phyloP scores from a whole-genome alignment of 306 rosid genomes.

The Senna siamea region DNA sequence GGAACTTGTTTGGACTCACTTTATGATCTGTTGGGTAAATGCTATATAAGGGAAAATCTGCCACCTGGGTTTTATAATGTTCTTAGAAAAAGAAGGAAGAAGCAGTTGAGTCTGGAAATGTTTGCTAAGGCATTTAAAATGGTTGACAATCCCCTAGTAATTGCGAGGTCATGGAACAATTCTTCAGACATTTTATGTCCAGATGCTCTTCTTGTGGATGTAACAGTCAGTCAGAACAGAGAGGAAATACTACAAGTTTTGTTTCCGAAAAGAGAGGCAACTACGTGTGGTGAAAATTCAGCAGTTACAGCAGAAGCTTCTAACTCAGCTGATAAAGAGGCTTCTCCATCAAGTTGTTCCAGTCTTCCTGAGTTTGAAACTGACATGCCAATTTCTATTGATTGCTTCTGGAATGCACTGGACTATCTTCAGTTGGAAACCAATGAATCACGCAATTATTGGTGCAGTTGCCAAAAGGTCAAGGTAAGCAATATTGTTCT shows the following conservation, averaged over 20 bases:
- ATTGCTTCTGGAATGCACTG: not conserved
- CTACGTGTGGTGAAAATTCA: not conserved
- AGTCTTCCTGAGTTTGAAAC: not conserved
- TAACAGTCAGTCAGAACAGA: not conserved
- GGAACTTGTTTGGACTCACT: constrained; percentile 6
- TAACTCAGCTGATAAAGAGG: not conserved
- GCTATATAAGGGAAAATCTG: constrained; percentile 28
- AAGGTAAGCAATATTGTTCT: not conserved
- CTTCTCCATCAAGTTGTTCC: not conserved
- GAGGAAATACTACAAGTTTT: not conserved
- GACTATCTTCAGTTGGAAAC: not conserved
- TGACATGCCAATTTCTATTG: not conserved
- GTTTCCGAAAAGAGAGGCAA: not conserved
- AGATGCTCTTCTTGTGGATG: not conserved
- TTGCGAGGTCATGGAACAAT: constrained; percentile 31
- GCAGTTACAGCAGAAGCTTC: not conserved
- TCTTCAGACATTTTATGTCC: not conserved
- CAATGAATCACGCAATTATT: not conserved
- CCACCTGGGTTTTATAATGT: constrained; percentile 36
- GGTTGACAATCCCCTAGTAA: constrained; percentile 47
- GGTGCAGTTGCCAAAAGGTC: not conserved
- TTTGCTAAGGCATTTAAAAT: constrained; percentile 44
- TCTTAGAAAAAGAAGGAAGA: constrained; percentile 12
- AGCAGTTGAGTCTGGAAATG: not conserved
- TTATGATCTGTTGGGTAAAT: constrained; percentile 1